A percentile compares a stretch with the other conserved stretches of the same genome.
Evolutionary conservation across 83 land plant genomes (phyloP).

Genomic region (Diphasiastrum complanatum): DNA sequence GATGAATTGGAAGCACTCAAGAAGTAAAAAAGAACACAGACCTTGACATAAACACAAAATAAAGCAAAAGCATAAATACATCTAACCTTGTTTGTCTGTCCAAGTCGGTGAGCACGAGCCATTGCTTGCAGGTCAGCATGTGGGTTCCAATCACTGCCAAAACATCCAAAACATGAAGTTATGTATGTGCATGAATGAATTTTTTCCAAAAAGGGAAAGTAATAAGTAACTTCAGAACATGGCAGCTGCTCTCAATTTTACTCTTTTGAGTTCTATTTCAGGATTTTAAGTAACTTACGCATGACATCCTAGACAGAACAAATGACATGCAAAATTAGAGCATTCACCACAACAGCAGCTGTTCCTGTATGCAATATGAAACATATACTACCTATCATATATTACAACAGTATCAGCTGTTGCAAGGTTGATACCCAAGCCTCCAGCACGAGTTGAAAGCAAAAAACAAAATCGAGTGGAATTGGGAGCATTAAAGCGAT

Average conservation of each 20-base stretch:
- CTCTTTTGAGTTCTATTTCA: too few relatives aligned
- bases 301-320: too few relatives aligned
- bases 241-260: too few relatives aligned
- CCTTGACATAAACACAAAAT: too few relatives aligned
- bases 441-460: constrained; percentile 97
- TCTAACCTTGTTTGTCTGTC: constrained; percentile 79
- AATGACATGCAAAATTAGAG: too few relatives aligned
- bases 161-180: constrained; percentile 1
- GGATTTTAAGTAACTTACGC: too few relatives aligned
- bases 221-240: too few relatives aligned
- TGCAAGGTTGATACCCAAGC: constrained; percentile 89
- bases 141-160: constrained; percentile 96
- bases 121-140: constrained; percentile 99
- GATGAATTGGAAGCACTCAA: too few relatives aligned
- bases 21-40: too few relatives aligned
- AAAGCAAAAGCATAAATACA: too few relatives aligned
- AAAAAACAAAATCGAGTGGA: constrained; percentile 92
- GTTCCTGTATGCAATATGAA: too few relatives aligned
- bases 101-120: constrained; percentile 98
- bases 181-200: not conserved
- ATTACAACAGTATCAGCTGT: constrained; percentile 97
- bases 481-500: constrained; percentile 92
- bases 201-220: not conserved
- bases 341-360: too few relatives aligned
- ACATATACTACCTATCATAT: constrained; percentile 72